Base-by-base conservation (phyloP, 106 monocot species). In the Iris macrosiphon region DNA sequence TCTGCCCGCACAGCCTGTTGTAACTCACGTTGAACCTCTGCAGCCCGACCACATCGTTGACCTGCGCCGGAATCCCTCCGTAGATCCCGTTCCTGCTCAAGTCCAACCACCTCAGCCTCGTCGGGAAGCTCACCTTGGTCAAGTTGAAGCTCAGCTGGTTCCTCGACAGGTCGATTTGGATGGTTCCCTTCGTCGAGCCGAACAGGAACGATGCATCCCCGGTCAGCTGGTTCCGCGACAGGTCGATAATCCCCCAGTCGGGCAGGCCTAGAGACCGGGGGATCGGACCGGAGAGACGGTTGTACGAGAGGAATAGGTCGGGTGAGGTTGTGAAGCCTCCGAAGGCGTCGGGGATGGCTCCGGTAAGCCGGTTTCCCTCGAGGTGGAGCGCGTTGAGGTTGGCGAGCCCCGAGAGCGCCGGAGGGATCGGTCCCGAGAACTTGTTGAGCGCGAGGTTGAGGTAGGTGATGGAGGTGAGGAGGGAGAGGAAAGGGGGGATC, bases 301-400 rank as follows among this genome's bases (percentile, higher is more conserved):
- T 76, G 65, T 64, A 52, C 1, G 70, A 76, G 27, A 76, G 59
- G 25, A 42, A 17, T 15, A 76, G 64, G 3, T 46, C 40, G 0
- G 55, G 45, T 0, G 46, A 22, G 6, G 2, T 2, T 0, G 3
- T 31, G 18, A 76, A 65, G 3, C 4, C 33, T 0, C 61, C 64
- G 49, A 72, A 58, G 23, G 65, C 35, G 37, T 22, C 45, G 6
- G 77, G 77, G 19, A 77, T 70, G 37, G 46, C 0, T 2, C 87
- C 81, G 42, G 59, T 68, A 19, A 87, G 74, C 3, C 29, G 52
- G 67, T 81, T 81, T 46, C 63, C 59, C 41, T 61, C 56, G 22
- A 78, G 32, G 34, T 64, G 45, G 50, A 87, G n/a, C 25, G 9
- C 10, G 13, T 0, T 7, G 29, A 73, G 73, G 19, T 38, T 33